A percentile compares a stretch with the other conserved stretches of the same genome.
phyloP scores from a whole-genome alignment of 2,329 filamentous ascomycete species.

The Hypoxylon sp. region DNA sequence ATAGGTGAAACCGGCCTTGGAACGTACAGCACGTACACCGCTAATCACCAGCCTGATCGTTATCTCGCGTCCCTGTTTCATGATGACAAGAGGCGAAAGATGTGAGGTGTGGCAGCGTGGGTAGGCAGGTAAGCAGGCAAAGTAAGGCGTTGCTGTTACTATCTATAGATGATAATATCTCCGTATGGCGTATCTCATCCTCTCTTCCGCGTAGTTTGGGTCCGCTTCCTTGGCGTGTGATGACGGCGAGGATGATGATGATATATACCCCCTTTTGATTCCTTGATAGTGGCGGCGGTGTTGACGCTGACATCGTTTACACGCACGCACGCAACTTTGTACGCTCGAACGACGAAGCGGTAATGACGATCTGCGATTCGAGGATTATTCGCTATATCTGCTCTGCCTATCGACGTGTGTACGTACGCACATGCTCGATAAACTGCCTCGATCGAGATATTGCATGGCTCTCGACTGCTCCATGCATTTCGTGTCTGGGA shows the following conservation, averaged over 20 bases:
- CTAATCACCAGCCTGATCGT: conserved; percentile 22
- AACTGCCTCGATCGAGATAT: background rate
- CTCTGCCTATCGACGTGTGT: background rate
- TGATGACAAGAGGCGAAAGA: background rate
- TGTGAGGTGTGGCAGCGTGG: background rate
- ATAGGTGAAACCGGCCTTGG: background rate
- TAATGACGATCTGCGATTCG: conserved; percentile 1
- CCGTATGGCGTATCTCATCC: background rate
- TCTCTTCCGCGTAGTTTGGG: background rate
- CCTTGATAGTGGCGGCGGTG: background rate
- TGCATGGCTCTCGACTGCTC: conserved; percentile 10
- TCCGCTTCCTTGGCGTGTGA: background rate
- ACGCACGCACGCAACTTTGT: too few relatives aligned
- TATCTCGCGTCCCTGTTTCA: conserved; percentile 21
- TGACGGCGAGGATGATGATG: too few relatives aligned
- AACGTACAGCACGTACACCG: conserved; percentile 18
- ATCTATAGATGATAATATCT: background rate
- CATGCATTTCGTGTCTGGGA: conserved; percentile 5
- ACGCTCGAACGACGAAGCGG: background rate
- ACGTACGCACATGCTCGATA: background rate
- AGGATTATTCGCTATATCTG: background rate
- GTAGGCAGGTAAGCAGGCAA: too few relatives aligned
- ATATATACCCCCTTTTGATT: too few relatives aligned
- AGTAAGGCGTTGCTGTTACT: background rate
- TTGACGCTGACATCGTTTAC: conserved; percentile 1